phyloP scores from a whole-genome alignment of 1,139 yeast genomes.

The Magnusiomyces ingens region DNA sequence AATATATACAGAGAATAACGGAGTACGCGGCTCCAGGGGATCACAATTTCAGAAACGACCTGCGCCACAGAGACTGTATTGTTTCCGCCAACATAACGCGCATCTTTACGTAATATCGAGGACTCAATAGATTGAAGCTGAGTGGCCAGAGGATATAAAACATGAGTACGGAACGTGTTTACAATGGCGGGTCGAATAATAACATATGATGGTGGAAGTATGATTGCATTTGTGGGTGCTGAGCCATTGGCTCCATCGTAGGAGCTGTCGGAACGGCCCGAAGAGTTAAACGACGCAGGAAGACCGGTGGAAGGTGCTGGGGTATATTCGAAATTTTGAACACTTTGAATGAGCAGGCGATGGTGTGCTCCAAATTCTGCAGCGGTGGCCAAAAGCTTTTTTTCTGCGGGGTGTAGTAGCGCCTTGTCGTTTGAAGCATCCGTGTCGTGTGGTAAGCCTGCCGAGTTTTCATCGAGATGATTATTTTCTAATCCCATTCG shows the following conservation, averaged over 20 bases:
- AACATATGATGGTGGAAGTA: conserved; percentile 19
- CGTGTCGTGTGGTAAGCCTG: background rate
- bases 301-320: background rate
- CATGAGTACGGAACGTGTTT: conserved; percentile 14
- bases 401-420: conserved; percentile 16
- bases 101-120: conserved; percentile 19
- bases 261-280: background rate
- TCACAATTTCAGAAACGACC: conserved; percentile 19
- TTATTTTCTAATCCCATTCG: too few species aligned
- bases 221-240: conserved; percentile 12
- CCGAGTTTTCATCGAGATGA: too few species aligned
- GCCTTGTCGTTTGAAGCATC: background rate
- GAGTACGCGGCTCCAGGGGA: conserved; percentile 22
- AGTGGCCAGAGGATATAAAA: conserved; percentile 17
- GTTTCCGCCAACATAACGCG: conserved; percentile 25
- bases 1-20: conserved; percentile 19
- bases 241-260: background rate
- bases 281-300: background rate
- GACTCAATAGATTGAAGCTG: conserved; percentile 20
- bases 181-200: conserved; percentile 22
- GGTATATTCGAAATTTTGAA: conserved; percentile 6
- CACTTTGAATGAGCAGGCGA: conserved; percentile 12
- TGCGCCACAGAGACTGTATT: conserved; percentile 21
- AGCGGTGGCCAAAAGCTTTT: conserved; percentile 16
- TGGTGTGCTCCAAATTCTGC: conserved; percentile 21